Evolutionary conservation across 805 yeast genomes (phyloP).

Genomic region (Yarrowia keelungensis): DNA sequence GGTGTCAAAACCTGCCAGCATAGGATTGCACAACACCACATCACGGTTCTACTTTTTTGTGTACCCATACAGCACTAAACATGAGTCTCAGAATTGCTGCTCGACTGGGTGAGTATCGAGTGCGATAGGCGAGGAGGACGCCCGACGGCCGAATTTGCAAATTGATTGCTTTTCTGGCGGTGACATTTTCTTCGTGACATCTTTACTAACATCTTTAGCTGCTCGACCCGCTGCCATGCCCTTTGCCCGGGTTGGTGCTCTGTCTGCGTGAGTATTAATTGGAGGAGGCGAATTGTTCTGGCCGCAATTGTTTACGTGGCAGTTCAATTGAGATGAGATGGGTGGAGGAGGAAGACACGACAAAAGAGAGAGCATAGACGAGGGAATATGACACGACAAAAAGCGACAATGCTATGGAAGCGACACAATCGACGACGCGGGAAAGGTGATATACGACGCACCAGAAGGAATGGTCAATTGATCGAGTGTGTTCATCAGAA

Average conservation of each 20-base stretch:
- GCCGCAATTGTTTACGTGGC: slow-evolving; percentile 7
- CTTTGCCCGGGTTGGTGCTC: slow-evolving; percentile 39
- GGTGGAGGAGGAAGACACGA: not conserved
- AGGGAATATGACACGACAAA: too few species aligned
- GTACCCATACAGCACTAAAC: slow-evolving; percentile 39
- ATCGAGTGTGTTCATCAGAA: too few species aligned
- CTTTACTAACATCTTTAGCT: slow-evolving; percentile 34
- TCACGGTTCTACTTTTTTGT: slow-evolving; percentile 38
- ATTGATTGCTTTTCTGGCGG: not conserved
- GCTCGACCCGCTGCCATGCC: slow-evolving; percentile 40
- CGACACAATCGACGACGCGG: too few species aligned
- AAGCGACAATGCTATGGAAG: too few species aligned
- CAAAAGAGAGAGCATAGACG: too few species aligned
- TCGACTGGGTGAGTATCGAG: slow-evolving; percentile 38
- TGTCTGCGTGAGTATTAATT: slow-evolving; percentile 38
- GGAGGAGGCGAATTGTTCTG: not conserved
- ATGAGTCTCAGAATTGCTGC: slow-evolving; percentile 40
- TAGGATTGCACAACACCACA: slow-evolving; percentile 39
- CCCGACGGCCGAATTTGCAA: not conserved
- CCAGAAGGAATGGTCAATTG: too few species aligned
- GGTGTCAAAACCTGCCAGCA: slow-evolving; percentile 39
- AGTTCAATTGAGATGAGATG: slow-evolving; percentile 9
- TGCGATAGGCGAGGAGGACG: not conserved
- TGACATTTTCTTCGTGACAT: not conserved
- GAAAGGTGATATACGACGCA: too few species aligned